Evolutionary conservation across 1,139 yeast species (phyloP).

Genomic region (Wickerhamiella infanticola): DNA sequence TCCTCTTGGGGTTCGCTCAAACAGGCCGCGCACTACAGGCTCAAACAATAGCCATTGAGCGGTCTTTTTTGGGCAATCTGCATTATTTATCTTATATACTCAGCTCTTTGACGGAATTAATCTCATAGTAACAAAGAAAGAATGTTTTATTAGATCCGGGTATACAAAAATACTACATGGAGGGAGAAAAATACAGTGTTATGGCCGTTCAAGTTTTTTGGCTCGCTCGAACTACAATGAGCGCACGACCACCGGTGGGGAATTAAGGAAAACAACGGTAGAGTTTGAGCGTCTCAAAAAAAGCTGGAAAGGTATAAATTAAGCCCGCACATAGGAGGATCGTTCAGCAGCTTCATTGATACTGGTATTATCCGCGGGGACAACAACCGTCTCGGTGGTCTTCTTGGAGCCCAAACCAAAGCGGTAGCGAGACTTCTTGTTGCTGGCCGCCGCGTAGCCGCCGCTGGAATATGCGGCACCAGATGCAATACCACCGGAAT

Average conservation of each 20-base stretch:
- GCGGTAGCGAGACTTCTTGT: slow-evolving; percentile 9
- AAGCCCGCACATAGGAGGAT: slow-evolving; percentile 16
- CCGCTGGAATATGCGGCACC: slow-evolving; percentile 12
- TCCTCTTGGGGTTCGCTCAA: slow-evolving; percentile 87
- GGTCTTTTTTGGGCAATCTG: too few species aligned
- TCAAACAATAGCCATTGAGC: too few species aligned
- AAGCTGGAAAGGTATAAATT: not conserved
- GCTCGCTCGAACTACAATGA: too few species aligned
- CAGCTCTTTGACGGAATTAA: too few species aligned
- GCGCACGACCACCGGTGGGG: not conserved
- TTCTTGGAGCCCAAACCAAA: slow-evolving; percentile 15
- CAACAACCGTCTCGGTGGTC: slow-evolving; percentile 11
- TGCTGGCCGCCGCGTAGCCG: not conserved
- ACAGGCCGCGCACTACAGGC: slow-evolving; percentile 1
- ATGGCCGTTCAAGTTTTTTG: too few species aligned
- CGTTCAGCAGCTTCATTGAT: slow-evolving; percentile 12
- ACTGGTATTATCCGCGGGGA: not conserved
- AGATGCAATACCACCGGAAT: slow-evolving; percentile 2
- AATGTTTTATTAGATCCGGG: not conserved
- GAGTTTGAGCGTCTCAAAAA: not conserved
- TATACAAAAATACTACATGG: not conserved
- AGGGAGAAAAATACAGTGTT: not conserved
- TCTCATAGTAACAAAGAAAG: too few species aligned
- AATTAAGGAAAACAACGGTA: not conserved
- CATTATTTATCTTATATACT: too few species aligned